Conservation (phyloP, 768 basidiomycete genomes). For the Suillus placidus region DNA sequence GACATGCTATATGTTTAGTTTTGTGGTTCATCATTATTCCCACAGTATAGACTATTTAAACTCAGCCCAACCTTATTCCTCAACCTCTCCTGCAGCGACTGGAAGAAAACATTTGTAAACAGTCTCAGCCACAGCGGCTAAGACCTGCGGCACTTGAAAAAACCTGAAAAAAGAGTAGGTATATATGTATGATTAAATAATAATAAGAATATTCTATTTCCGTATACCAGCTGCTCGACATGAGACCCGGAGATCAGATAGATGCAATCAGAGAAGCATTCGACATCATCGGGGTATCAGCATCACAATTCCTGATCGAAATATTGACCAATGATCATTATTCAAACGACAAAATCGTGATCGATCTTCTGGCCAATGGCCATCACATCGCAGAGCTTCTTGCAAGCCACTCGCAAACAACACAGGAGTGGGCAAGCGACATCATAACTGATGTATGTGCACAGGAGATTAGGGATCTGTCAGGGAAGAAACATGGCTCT, state of each 20-base stretch:
- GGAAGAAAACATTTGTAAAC: slow-evolving; percentile 3
- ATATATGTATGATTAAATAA: too few species aligned
- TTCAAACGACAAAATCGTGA: background rate
- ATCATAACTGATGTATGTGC: background rate
- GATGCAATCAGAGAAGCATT: background rate
- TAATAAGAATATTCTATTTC: too few species aligned
- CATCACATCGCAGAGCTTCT: background rate
- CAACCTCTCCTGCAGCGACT: slow-evolving; percentile 7
- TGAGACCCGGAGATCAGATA: background rate
- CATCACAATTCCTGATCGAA: background rate
- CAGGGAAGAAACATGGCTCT: slow-evolving; percentile 13
- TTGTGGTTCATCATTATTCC: background rate
- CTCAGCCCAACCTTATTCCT: slow-evolving; percentile 9
- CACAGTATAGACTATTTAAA: background rate
- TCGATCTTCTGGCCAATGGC: background rate
- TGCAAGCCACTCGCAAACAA: background rate
- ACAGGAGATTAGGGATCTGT: slow-evolving; percentile 6
- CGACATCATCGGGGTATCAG: background rate
- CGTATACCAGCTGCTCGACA: too few species aligned
- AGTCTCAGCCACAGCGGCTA: slow-evolving; percentile 9
- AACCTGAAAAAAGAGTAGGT: background rate
- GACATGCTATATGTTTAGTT: too few species aligned
- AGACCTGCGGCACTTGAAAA: slow-evolving; percentile 6
- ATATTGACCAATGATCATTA: background rate
- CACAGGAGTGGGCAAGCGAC: background rate